phyloP scores from a whole-genome alignment of 2,329 filamentous ascomycete species.

The Decorospora gaudefroyi region DNA sequence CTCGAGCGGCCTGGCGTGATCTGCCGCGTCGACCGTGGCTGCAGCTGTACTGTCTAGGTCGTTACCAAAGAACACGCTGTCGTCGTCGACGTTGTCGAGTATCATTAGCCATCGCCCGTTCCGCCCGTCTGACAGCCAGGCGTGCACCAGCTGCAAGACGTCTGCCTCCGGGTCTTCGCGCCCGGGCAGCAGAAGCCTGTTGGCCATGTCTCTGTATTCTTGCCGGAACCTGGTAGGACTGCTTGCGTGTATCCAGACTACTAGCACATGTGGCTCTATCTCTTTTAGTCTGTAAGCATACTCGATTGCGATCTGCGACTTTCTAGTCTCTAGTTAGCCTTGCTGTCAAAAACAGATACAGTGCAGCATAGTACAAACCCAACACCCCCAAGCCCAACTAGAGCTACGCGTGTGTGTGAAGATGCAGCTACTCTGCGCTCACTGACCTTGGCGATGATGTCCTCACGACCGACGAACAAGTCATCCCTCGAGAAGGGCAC shows the following conservation, averaged over 20 bases:
- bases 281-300: conserved; percentile 14
- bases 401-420: conserved; percentile 12
- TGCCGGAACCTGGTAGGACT: conserved; percentile 13
- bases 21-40: background rate
- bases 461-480: conserved; percentile 17
- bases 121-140: conserved; percentile 16
- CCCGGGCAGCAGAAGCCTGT: conserved; percentile 13
- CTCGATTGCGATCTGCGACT: conserved; percentile 24
- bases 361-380: background rate
- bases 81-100: conserved; percentile 24
- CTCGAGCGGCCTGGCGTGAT: conserved; percentile 2
- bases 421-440: conserved; percentile 4
- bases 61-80: conserved; percentile 9
- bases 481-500: conserved; percentile 17
- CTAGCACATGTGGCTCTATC: conserved; percentile 4
- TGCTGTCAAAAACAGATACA: background rate
- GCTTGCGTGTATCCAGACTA: conserved; percentile 21
- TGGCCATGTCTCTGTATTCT: conserved; percentile 18
- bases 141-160: conserved; percentile 18
- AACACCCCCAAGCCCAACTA: conserved; percentile 14
- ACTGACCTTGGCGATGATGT: conserved; percentile 10
- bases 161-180: conserved; percentile 15
- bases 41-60: background rate
- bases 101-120: conserved; percentile 24
- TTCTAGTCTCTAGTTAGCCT: conserved; percentile 7